These are phyloP conservation scores for Fusarium staphyleae DNA, from an alignment of 2,329 filamentous ascomycete genomes.

Conservation along the genomic window DNA sequence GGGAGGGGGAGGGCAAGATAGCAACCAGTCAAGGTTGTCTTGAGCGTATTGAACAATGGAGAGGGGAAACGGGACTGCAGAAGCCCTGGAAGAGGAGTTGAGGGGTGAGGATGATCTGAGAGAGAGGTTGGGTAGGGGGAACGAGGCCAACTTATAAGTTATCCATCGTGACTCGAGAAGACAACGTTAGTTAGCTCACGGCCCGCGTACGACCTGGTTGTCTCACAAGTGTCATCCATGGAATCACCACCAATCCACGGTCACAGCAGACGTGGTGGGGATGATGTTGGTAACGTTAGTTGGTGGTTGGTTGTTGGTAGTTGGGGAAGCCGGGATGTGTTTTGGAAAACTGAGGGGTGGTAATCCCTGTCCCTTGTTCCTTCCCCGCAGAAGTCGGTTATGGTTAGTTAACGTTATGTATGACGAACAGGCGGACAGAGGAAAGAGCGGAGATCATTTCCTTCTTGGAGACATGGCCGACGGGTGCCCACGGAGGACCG, in stretches of 20 bases:
- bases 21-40: neutral
- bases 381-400: slow-evolving; percentile 10
- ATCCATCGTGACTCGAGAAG: neutral
- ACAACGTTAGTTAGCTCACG: too few species aligned
- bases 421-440: neutral
- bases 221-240: slow-evolving; percentile 2
- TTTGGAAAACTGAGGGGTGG: slow-evolving; percentile 10
- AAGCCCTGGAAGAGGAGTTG: neutral
- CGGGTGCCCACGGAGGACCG: slow-evolving; percentile 1
- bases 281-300: too few species aligned
- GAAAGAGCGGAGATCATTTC: neutral
- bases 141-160: slow-evolving; percentile 27
- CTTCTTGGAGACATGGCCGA: neutral
- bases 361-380: neutral
- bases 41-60: neutral
- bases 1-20: neutral
- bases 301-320: slow-evolving; percentile 15
- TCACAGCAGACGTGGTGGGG: slow-evolving; percentile 34
- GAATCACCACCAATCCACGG: slow-evolving; percentile 11
- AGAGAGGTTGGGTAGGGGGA: neutral
- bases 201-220: neutral
- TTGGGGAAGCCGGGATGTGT: slow-evolving; percentile 33
- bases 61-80: neutral
- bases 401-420: too few species aligned
- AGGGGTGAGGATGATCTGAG: neutral